Conservation (phyloP, 441 rosid species). For the Populus hybrid region DNA sequence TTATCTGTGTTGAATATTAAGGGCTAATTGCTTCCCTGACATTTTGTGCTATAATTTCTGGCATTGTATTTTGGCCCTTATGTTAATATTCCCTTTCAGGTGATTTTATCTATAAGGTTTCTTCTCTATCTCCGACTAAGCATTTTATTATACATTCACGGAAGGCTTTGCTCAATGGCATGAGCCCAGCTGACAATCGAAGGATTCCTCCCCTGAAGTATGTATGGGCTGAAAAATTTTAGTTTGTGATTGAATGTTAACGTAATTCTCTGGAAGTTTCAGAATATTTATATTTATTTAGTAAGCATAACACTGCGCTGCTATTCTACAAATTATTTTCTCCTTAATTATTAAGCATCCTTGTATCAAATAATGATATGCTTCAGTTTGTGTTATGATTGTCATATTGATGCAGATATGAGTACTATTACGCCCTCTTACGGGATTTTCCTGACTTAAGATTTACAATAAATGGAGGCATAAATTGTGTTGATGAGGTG, state of each 20-base stretch:
- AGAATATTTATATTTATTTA: neutral
- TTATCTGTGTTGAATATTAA: neutral
- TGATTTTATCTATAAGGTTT: slow-evolving; percentile 87
- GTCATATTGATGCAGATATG: slow-evolving; percentile 64
- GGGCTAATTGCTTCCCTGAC: neutral
- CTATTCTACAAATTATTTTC: neutral
- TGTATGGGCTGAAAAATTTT: slow-evolving; percentile 35
- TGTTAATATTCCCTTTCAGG: slow-evolving; percentile 40
- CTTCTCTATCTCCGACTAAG: slow-evolving; percentile 86
- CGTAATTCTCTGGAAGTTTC: slow-evolving; percentile 1
- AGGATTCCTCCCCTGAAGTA: slow-evolving; percentile 90
- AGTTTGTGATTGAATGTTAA: slow-evolving; percentile 9
- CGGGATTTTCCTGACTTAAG: slow-evolving; percentile 90
- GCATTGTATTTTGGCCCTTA: slow-evolving; percentile 1
- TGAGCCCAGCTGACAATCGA: slow-evolving; percentile 95
- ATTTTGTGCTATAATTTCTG: slow-evolving; percentile 5
- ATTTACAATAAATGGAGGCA: slow-evolving; percentile 96
- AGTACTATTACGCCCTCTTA: slow-evolving; percentile 81
- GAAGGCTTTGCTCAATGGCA: slow-evolving; percentile 87
- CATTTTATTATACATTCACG: slow-evolving; percentile 96
- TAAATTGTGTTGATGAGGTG: slow-evolving; percentile 82
- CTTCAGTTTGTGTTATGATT: neutral
- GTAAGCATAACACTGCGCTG: neutral
- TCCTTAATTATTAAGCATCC: neutral
- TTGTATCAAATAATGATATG: neutral